Conservation (phyloP, 129 eudicot species). For the Flaveria bidentis region DNA sequence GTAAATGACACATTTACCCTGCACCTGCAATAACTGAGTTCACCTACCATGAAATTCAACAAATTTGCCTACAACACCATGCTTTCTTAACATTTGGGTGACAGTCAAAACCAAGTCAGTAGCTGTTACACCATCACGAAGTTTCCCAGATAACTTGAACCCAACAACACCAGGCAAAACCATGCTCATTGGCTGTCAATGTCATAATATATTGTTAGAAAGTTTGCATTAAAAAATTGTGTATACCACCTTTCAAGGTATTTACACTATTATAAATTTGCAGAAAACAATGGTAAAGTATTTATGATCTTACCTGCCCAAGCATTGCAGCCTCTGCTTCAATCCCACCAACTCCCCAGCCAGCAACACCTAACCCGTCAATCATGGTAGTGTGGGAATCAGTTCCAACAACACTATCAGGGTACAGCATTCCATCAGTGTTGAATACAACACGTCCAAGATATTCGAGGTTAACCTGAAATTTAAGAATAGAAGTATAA, state of each 20-base stretch:
- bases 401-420: constrained; percentile 99
- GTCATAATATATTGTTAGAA: constrained; percentile 22
- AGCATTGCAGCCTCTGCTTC: constrained; percentile 99
- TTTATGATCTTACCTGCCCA: constrained; percentile 61
- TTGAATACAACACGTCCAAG: constrained; percentile 98
- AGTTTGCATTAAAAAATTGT: constrained; percentile 5
- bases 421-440: constrained; percentile 80
- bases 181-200: constrained; percentile 65
- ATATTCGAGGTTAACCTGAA: constrained; percentile 94
- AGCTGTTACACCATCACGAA: constrained; percentile 89
- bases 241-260: constrained; percentile 10
- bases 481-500: neutral
- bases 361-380: constrained; percentile 99
- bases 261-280: neutral
- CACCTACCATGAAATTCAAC: constrained; percentile 88
- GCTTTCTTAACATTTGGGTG: constrained; percentile 95
- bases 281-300: neutral
- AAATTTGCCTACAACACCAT: constrained; percentile 97
- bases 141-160: constrained; percentile 61
- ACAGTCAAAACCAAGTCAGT: constrained; percentile 97
- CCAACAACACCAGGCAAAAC: constrained; percentile 79
- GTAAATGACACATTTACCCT: constrained; percentile 14
- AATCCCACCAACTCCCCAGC: constrained; percentile 99
- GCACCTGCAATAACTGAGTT: constrained; percentile 10
- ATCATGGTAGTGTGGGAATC: constrained; percentile 99